These are phyloP conservation scores for Jatropha multifida DNA, from an alignment of 441 rosid species.

Conservation along the genomic window DNA sequence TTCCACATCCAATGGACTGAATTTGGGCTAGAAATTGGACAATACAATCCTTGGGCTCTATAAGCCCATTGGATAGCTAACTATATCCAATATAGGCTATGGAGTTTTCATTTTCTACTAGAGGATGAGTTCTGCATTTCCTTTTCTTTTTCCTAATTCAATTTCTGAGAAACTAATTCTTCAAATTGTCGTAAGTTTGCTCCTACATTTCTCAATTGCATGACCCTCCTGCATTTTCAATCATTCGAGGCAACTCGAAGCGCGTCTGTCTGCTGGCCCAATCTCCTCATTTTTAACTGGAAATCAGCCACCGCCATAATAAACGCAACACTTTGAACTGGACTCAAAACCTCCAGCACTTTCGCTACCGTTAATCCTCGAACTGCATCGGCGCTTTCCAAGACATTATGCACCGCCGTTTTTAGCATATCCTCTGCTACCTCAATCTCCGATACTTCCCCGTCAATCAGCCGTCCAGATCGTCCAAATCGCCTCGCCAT, in stretches of 20 bases:
- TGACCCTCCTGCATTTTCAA: not conserved
- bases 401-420: slow-evolving; percentile 28
- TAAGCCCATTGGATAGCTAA: not conserved
- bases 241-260: not conserved
- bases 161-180: too few relatives aligned
- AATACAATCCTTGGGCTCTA: not conserved
- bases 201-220: too few relatives aligned
- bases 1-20: not conserved
- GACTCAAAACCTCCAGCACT: slow-evolving; percentile 40
- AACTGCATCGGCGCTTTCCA: slow-evolving; percentile 43
- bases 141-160: too few relatives aligned
- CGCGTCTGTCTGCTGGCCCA: slow-evolving; percentile 26
- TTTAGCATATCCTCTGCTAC: slow-evolving; percentile 28
- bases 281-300: slow-evolving; percentile 37
- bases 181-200: too few relatives aligned
- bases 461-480: slow-evolving; percentile 23
- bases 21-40: not conserved
- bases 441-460: slow-evolving; percentile 34
- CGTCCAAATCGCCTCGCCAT: slow-evolving; percentile 32
- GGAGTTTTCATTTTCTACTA: too few relatives aligned
- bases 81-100: too few relatives aligned
- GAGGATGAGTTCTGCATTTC: too few relatives aligned
- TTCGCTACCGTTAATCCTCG: slow-evolving; percentile 34
- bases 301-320: slow-evolving; percentile 40
- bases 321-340: slow-evolving; percentile 41